Conservation (phyloP, 1,284 basidiomycete genomes). For the Coniferiporia sulphurascens region DNA sequence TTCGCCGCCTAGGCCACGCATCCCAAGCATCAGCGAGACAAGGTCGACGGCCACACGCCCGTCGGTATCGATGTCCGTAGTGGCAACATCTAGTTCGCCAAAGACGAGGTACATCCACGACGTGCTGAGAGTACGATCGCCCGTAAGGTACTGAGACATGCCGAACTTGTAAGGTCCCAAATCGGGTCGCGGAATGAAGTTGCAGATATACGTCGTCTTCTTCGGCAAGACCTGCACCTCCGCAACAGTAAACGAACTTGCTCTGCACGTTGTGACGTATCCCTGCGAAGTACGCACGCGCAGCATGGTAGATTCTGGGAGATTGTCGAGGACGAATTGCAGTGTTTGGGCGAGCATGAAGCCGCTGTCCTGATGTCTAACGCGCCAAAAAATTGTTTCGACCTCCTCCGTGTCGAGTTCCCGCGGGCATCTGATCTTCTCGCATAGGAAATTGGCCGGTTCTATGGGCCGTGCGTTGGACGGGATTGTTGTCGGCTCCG, state of each 20-base stretch:
- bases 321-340: slow-evolving; percentile 14
- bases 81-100: neutral
- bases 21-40: neutral
- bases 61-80: neutral
- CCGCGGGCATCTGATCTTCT: neutral
- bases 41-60: slow-evolving; percentile 6
- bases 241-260: slow-evolving; percentile 3
- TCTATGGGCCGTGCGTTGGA: neutral
- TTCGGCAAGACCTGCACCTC: slow-evolving; percentile 5
- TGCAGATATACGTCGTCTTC: neutral
- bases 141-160: slow-evolving; percentile 1
- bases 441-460: slow-evolving; percentile 4
- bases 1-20: slow-evolving; percentile 11
- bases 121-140: neutral
- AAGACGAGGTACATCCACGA: slow-evolving; percentile 14
- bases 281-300: slow-evolving; percentile 11
- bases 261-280: neutral
- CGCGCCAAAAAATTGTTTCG: slow-evolving; percentile 13
- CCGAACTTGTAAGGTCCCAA: neutral
- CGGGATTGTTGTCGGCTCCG: too few species aligned
- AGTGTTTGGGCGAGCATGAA: slow-evolving; percentile 5
- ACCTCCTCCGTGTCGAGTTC: slow-evolving; percentile 3
- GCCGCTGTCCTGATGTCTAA: slow-evolving; percentile 15
- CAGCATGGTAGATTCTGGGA: slow-evolving; percentile 6
- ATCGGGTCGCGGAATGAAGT: neutral